phyloP scores from a whole-genome alignment of 1,284 basidiomycete genomes.

The Crepidotus sp. region DNA sequence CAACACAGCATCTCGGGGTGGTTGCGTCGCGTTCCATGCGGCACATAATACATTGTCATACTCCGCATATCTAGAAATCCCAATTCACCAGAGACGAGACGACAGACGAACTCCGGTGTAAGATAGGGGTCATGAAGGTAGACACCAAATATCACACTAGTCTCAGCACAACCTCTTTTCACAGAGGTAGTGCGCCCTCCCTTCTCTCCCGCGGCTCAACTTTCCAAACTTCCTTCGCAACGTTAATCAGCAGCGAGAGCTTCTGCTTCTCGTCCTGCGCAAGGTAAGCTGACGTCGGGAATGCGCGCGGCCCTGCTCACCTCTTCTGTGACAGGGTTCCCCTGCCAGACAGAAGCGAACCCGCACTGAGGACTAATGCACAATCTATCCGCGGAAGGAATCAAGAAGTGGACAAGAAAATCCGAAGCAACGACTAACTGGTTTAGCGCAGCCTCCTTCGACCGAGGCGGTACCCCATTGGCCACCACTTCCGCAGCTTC shows the following conservation, averaged over 20 bases:
- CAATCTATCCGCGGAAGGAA: constrained; percentile 33
- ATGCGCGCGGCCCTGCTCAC: constrained; percentile 22
- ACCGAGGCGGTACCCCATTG: constrained; percentile 42
- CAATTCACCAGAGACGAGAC: too few relatives aligned
- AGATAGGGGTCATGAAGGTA: too few relatives aligned
- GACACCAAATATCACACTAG: too few relatives aligned
- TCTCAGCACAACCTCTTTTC: too few relatives aligned
- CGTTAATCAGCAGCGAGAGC: constrained; percentile 40
- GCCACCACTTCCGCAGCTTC: constrained; percentile 56
- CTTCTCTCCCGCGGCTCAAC: neutral
- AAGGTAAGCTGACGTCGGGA: constrained; percentile 9
- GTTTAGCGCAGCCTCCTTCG: constrained; percentile 46
- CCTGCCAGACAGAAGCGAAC: constrained; percentile 62
- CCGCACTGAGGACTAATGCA: constrained; percentile 68
- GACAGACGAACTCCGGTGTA: too few relatives aligned
- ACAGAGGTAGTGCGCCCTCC: neutral
- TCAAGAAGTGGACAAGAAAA: constrained; percentile 4
- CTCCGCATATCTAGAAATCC: too few relatives aligned
- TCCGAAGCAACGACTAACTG: constrained; percentile 35
- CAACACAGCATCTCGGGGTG: too few relatives aligned
- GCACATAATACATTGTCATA: too few relatives aligned
- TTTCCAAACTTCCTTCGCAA: constrained; percentile 48
- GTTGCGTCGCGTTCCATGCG: too few relatives aligned
- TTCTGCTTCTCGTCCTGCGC: constrained; percentile 42
- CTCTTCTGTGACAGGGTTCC: constrained; percentile 50